Evolutionary conservation across 2,329 filamentous ascomycete genomes (phyloP).

Genomic region (Penicillium vulpinum): DNA sequence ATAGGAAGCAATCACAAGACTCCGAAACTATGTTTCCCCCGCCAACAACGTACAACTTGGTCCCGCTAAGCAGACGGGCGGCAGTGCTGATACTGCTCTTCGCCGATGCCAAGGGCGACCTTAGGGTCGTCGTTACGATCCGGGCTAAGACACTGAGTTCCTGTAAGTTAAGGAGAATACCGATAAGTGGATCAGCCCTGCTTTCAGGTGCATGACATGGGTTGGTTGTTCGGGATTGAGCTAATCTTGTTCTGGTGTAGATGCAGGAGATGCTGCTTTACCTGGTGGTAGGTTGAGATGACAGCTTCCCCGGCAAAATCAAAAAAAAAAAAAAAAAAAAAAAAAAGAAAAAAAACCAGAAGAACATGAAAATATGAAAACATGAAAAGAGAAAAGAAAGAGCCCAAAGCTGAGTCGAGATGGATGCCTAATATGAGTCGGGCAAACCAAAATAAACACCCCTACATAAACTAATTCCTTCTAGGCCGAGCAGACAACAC

Average conservation of each 20-base stretch:
- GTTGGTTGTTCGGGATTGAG: conserved; percentile 3
- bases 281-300: conserved; percentile 75
- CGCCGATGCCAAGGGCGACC: conserved; percentile 75
- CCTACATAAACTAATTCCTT: background rate
- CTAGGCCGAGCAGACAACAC: conserved; percentile 56
- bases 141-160: conserved; percentile 59
- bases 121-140: conserved; percentile 67
- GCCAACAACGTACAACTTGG: conserved; percentile 57
- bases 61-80: conserved; percentile 67
- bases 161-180: conserved; percentile 43
- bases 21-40: conserved; percentile 59
- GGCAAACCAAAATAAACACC: too few relatives aligned
- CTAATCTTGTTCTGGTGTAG: conserved; percentile 29
- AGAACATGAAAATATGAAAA: background rate
- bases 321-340: background rate
- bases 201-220: conserved; percentile 21
- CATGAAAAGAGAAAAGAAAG: conserved; percentile 5
- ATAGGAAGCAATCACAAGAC: conserved; percentile 55
- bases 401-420: too few relatives aligned
- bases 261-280: conserved; percentile 82
- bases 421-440: too few relatives aligned
- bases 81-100: conserved; percentile 88
- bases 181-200: conserved; percentile 7
- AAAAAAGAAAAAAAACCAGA: background rate
- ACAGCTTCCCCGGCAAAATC: conserved; percentile 7